Evolutionary conservation across 495 filamentous ascomycete genomes (phyloP).

Genomic region (Penicillium mononematosum): DNA sequence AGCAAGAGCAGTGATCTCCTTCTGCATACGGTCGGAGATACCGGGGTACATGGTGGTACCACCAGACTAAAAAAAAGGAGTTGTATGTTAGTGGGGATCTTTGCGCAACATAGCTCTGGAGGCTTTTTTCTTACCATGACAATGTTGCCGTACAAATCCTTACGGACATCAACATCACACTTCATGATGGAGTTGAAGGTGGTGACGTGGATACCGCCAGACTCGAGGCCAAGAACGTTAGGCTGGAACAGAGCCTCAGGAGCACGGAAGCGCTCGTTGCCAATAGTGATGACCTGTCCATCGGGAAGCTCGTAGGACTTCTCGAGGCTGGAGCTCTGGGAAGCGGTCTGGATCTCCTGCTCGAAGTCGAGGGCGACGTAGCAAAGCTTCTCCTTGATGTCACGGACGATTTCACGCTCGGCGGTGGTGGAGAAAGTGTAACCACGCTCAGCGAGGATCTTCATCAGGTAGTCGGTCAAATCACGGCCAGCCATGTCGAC

Average conservation of each 20-base stretch:
- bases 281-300: constrained; percentile 99
- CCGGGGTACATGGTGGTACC: constrained; percentile 99
- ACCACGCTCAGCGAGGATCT: constrained; percentile 97
- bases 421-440: constrained; percentile 99
- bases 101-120: background rate
- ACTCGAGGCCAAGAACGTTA: constrained; percentile 95
- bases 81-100: background rate
- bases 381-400: constrained; percentile 99
- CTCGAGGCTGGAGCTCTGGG: constrained; percentile 96
- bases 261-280: constrained; percentile 99
- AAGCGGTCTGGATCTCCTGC: constrained; percentile 99
- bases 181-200: constrained; percentile 99
- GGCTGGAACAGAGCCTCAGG: constrained; percentile 99
- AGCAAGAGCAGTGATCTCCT: constrained; percentile 99
- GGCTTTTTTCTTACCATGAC: constrained; percentile 78
- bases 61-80: constrained; percentile 67
- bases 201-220: constrained; percentile 98
- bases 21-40: constrained; percentile 99
- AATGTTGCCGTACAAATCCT: constrained; percentile 99
- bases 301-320: constrained; percentile 99
- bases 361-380: constrained; percentile 99
- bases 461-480: constrained; percentile 99
- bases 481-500: constrained; percentile 99
- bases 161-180: constrained; percentile 99
- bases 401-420: constrained; percentile 99